Base-by-base conservation (phyloP, 108 stramenopile genomes). In the Nitzschia sp. region DNA sequence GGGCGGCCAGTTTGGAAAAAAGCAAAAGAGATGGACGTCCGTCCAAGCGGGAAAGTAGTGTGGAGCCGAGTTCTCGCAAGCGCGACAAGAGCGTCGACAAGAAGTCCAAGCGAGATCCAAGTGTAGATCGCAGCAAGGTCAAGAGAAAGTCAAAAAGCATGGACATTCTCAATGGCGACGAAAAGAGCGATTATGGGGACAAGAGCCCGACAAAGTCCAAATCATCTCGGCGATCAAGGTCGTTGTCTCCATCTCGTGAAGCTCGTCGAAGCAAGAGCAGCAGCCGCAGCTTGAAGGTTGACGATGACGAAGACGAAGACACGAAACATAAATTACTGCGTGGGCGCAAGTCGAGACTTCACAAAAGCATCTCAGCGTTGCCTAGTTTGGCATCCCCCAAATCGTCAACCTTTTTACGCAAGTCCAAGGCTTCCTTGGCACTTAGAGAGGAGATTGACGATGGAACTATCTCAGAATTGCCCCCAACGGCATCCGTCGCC, bases 371-470 rank as follows among this genome's bases (percentile, higher is more conserved):
- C n/a, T 9, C 38, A 13, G 38, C 38, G 13, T 6, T 9, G 6
- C 38, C 38, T 42, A 13, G 9, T 13, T 42, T 42, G 38, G 13
- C 13, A 13, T 42, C 38, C 13, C 38, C 38, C 6, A 42, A 42
- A 42, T 42, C 38, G 13, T 42, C 38, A 13, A 42, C 6, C 6
- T 42, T 13, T 9, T 13, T 42, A 9, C 38, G 21, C 11, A 51
- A 51, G 49, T 51, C 49, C 49, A 51, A 51, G 49, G 49, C 49
- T 51, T 51, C 49, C 13, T 23, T 51, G 49, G 49, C 49, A 17
- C 13, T 51, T 5, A 19, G 21, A 51, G 17, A 23, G 8, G 49
- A 51, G 49, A 51, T 51, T 51, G 49, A 51, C 19, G 49, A 51
- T n/a, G 49, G 49, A 51, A 21, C 49, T 4, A 51, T 51, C 8